phyloP scores from a whole-genome alignment of 2,329 filamentous ascomycete genomes.

The Ophioceras dolichostomum region DNA sequence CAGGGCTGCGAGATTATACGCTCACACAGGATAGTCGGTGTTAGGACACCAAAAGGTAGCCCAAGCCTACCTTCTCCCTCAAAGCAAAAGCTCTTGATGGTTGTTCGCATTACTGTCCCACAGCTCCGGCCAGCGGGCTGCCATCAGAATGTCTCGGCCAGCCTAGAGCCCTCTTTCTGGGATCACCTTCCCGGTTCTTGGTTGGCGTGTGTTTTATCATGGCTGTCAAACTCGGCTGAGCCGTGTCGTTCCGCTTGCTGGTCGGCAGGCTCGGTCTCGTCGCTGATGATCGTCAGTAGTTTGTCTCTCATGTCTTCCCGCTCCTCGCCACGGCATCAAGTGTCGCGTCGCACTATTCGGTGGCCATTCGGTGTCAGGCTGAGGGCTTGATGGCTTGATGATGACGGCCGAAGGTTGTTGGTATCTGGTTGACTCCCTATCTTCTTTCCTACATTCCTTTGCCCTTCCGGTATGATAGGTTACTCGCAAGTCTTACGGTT shows the following conservation, averaged over 20 bases:
- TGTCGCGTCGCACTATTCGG: neutral
- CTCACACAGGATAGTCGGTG: no score
- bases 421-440: no score
- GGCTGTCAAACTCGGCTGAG: neutral
- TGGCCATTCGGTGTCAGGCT: no score
- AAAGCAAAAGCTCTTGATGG: neutral
- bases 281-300: neutral
- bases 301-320: neutral
- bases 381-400: neutral
- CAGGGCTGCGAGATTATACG: no score
- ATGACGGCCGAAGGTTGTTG: neutral
- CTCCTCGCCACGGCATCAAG: neutral
- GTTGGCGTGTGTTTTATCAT: neutral
- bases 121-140: neutral
- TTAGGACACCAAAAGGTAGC: no score
- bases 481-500: no score
- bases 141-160: neutral
- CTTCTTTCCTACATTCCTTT: no score
- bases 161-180: no score
- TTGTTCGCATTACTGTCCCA: neutral
- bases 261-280: no score
- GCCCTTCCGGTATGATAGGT: no score
- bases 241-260: no score
- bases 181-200: neutral
- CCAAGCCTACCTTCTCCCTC: no score